Percentiles rank a stretch among this genome's conserved stretches.
These are phyloP conservation scores for Aphanoascus verrucosus DNA, from an alignment of 2,329 filamentous ascomycete genomes.

Conservation along the genomic window DNA sequence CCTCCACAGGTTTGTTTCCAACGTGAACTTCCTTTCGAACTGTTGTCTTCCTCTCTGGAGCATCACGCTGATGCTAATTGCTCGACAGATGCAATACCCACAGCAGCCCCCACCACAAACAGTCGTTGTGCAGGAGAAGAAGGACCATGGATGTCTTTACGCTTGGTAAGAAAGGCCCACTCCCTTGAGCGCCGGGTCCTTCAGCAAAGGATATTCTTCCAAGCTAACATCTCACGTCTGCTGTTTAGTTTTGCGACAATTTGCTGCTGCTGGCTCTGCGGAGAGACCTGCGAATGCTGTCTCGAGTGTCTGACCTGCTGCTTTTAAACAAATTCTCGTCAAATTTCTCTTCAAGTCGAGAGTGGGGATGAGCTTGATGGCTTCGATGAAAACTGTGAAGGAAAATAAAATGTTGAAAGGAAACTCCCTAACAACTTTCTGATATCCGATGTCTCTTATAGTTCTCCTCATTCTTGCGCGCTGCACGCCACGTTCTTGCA, in stretches of 20 bases:
- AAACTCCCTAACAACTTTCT: too few species aligned
- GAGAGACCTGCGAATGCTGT: constrained; percentile 55
- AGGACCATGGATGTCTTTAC: constrained; percentile 42
- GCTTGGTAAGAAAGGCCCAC: constrained; percentile 33
- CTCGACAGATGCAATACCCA: constrained; percentile 39
- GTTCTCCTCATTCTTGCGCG: too few species aligned
- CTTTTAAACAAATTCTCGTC: neutral
- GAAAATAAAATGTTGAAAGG: too few species aligned
- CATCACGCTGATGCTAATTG: neutral
- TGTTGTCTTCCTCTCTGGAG: neutral
- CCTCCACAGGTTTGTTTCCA: constrained; percentile 23
- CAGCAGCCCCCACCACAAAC: constrained; percentile 37
- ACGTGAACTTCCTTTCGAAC: neutral
- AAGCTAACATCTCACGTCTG: neutral
- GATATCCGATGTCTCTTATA: too few species aligned
- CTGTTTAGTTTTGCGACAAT: constrained; percentile 41
- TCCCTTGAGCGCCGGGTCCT: constrained; percentile 11
- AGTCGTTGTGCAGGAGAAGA: constrained; percentile 29
- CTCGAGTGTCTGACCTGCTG: constrained; percentile 36
- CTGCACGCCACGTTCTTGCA: too few species aligned
- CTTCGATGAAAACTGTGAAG: too few species aligned
- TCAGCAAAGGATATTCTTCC: too few species aligned
- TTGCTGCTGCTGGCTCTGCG: constrained; percentile 55
- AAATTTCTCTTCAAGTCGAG: neutral
- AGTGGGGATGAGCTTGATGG: too few species aligned